Base-by-base conservation (phyloP, 2,329 filamentous ascomycete genomes). In the Xylariaceae sp. region DNA sequence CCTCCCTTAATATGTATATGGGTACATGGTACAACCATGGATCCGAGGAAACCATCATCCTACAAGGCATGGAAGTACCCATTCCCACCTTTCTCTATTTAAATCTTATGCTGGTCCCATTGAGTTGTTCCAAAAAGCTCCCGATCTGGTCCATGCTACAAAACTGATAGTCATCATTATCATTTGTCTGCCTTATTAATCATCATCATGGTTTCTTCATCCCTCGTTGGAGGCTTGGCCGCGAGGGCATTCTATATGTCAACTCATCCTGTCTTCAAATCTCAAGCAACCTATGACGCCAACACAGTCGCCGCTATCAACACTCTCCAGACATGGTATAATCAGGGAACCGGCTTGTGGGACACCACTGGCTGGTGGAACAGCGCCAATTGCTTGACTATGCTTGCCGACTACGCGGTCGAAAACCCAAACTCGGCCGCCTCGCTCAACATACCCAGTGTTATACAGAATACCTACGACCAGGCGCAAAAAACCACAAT, bases 311-410 rank as follows among this genome's bases (percentile, higher is more conserved):
- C 61, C 17, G 67, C 58, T 3, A 16, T 69, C n/a, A 61, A 71
- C 1, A 48, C 75, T n/a, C 73, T 86, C 0, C 80, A 84, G 53
- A 68, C 66, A 37, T 86, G 79, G 79, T 86, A 86, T 66, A 80
- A 85, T 63, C 58, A 69, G 4, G 69, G 66, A 5, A 83, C 76
- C 2, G 84, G 85, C 9, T 71, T 86, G 5, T 87, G 82, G 82
- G 73, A 83, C 53, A 78, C 78, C 0, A 76, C 77, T 26, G 81
- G 82, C 6, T 87, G 85, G 85, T 88, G 85, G 85, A 85, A 87
- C 64, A 77, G 77, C 19, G 85, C 82, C 24, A 87, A 87, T 64
- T 78, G 77, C 57, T 69, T 87, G 60, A 86, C 83, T 0, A 75
- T 61, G 29, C 58, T 63, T 31, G 61, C 61, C 58, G 61, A 63